These are phyloP conservation scores for Metarhizium rileyi DNA, from an alignment of 2,329 filamentous ascomycete genomes.

Conservation along the genomic window DNA sequence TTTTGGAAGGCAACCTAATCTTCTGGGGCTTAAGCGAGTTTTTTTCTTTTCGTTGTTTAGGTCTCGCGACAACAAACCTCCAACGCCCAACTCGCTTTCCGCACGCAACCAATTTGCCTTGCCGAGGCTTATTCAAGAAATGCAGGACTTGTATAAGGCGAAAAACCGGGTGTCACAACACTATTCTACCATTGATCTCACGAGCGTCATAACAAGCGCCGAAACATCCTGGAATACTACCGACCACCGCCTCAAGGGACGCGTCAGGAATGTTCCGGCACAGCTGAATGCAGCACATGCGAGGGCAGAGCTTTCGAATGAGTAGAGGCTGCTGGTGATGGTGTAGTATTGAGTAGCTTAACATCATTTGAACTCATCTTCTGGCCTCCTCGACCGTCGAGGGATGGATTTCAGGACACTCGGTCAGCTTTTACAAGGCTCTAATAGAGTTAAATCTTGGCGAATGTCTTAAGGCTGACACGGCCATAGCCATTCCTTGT, in stretches of 20 bases:
- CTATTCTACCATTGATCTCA: conserved; percentile 2
- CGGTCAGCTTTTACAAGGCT: too few relatives aligned
- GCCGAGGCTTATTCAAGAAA: conserved; percentile 3
- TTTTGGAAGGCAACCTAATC: too few relatives aligned
- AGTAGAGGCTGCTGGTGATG: conserved; percentile 4
- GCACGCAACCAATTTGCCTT: neutral
- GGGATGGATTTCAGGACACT: conserved; percentile 1
- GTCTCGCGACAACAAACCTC: too few relatives aligned
- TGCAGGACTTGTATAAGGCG: conserved; percentile 5
- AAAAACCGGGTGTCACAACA: conserved; percentile 5
- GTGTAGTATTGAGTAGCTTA: conserved; percentile 7
- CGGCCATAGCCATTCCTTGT: too few relatives aligned
- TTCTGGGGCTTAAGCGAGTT: too few relatives aligned
- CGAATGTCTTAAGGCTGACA: too few relatives aligned
- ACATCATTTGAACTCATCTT: neutral
- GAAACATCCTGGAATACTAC: neutral
- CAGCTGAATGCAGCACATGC: conserved; percentile 7
- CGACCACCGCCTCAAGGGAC: conserved; percentile 6
- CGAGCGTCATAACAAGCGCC: neutral
- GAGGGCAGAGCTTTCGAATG: conserved; percentile 3
- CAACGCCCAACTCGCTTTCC: too few relatives aligned
- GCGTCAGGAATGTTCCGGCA: conserved; percentile 5
- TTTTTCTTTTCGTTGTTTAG: too few relatives aligned
- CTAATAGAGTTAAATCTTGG: too few relatives aligned
- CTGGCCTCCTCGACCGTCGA: conserved; percentile 1